These are phyloP conservation scores for Malbranchea cinnamomea DNA, from an alignment of 2,329 filamentous ascomycete genomes.

Conservation along the genomic window DNA sequence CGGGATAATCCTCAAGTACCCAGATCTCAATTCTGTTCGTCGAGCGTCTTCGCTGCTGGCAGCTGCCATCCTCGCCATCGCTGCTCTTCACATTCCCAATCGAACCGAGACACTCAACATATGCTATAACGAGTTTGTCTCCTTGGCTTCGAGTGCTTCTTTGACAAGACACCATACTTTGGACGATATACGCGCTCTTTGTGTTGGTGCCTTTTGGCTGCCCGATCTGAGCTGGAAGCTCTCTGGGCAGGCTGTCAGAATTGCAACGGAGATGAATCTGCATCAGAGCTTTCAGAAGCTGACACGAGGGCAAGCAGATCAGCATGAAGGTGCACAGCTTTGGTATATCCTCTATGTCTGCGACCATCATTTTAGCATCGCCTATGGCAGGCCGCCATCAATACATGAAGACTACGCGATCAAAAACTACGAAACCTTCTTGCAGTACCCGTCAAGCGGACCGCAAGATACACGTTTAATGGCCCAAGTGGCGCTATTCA, in stretches of 20 bases:
- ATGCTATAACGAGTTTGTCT: constrained; percentile 43
- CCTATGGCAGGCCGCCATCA: constrained; percentile 44
- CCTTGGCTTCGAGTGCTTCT: constrained; percentile 41
- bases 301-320: constrained; percentile 32
- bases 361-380: constrained; percentile 49
- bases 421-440: constrained; percentile 41
- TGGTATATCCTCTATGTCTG: constrained; percentile 52
- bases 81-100: constrained; percentile 42
- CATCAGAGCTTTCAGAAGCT: constrained; percentile 40
- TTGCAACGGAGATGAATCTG: constrained; percentile 42
- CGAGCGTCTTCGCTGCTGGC: constrained; percentile 41
- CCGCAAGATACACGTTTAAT: constrained; percentile 42
- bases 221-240: constrained; percentile 49
- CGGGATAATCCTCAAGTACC: constrained; percentile 36
- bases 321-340: constrained; percentile 41
- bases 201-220: constrained; percentile 48
- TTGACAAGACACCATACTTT: constrained; percentile 43
- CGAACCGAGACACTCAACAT: constrained; percentile 37
- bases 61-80: constrained; percentile 41
- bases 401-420: constrained; percentile 44
- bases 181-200: constrained; percentile 44
- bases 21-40: constrained; percentile 37
- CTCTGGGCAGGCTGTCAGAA: constrained; percentile 42
- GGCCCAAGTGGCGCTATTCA: constrained; percentile 43
- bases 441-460: constrained; percentile 37